Percentiles rank a stretch among this genome's conserved stretches.
Conservation (phyloP, 2,329 filamentous ascomycete species). For the Hypoxylon sp. region DNA sequence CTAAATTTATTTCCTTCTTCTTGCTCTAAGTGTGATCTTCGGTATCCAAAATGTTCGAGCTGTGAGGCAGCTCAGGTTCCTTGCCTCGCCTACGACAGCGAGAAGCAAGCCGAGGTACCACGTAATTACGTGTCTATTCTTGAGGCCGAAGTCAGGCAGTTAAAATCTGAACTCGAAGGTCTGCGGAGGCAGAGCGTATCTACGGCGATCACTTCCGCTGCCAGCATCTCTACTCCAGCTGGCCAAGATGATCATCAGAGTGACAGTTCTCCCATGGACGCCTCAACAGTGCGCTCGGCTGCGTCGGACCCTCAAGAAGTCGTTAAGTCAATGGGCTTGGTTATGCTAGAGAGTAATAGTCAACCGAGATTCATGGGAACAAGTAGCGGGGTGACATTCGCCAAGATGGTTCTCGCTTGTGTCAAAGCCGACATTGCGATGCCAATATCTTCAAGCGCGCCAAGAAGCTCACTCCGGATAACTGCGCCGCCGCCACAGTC, state of each 20-base stretch:
- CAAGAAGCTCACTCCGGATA: conserved; percentile 20
- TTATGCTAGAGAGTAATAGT: conserved; percentile 44
- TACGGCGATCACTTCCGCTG: conserved; percentile 16
- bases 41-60: conserved; percentile 44
- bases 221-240: conserved; percentile 6
- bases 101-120: conserved; percentile 43
- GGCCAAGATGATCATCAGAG: conserved; percentile 24
- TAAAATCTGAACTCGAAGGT: conserved; percentile 35
- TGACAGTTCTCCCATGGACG: conserved; percentile 27
- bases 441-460: conserved; percentile 14
- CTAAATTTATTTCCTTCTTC: conserved; percentile 12
- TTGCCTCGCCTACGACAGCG: conserved; percentile 44
- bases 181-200: conserved; percentile 33
- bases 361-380: conserved; percentile 54
- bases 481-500: conserved; percentile 13
- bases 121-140: conserved; percentile 43
- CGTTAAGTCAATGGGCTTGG: conserved; percentile 46
- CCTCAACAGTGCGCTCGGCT: conserved; percentile 30
- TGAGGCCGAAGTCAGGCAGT: conserved; percentile 40
- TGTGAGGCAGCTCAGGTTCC: conserved; percentile 38
- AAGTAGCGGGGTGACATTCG: conserved; percentile 55
- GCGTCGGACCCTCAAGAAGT: conserved; percentile 41
- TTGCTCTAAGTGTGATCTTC: conserved; percentile 39
- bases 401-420: conserved; percentile 55
- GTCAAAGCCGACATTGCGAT: conserved; percentile 45